Conservation (phyloP, 1,139 yeast genomes). For the Saccharomyces uvarum region DNA sequence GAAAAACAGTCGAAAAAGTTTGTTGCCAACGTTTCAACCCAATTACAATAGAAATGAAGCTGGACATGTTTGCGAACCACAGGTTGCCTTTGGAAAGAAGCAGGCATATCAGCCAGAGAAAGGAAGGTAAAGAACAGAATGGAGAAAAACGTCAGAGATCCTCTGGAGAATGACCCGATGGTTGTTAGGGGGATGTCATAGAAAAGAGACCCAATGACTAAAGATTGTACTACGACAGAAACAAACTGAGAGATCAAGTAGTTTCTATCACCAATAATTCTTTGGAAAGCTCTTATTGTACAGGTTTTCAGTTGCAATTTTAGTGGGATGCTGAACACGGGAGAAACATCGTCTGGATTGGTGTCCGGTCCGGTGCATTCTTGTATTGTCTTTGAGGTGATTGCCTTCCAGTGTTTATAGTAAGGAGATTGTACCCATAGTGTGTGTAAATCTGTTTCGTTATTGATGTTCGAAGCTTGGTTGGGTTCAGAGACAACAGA, state of each 20-base stretch:
- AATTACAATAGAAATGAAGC: slow-evolving; percentile 43
- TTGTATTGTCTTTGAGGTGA: slow-evolving; percentile 28
- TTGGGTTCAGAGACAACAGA: background rate
- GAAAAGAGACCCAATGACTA: slow-evolving; percentile 45
- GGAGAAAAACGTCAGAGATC: slow-evolving; percentile 45
- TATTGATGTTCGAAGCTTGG: slow-evolving; percentile 48
- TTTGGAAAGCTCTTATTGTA: slow-evolving; percentile 39
- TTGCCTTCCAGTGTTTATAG: slow-evolving; percentile 36
- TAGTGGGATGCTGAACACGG: slow-evolving; percentile 33
- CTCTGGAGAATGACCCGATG: slow-evolving; percentile 45
- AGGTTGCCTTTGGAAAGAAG: slow-evolving; percentile 40
- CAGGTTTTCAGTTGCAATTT: slow-evolving; percentile 38
- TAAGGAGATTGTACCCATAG: slow-evolving; percentile 56
- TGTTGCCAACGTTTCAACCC: slow-evolving; percentile 43
- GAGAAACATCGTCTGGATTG: slow-evolving; percentile 36
- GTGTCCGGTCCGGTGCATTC: slow-evolving; percentile 29
- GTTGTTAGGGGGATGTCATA: slow-evolving; percentile 38
- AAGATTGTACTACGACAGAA: slow-evolving; percentile 41
- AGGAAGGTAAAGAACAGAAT: slow-evolving; percentile 44
- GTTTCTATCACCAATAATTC: slow-evolving; percentile 40
- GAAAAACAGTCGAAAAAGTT: slow-evolving; percentile 39
- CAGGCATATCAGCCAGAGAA: slow-evolving; percentile 44
- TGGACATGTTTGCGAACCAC: slow-evolving; percentile 44
- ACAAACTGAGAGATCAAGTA: slow-evolving; percentile 38
- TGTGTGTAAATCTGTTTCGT: slow-evolving; percentile 56